Conservation (phyloP, 1,139 yeast genomes). For the Saccharomyces hybrid region DNA sequence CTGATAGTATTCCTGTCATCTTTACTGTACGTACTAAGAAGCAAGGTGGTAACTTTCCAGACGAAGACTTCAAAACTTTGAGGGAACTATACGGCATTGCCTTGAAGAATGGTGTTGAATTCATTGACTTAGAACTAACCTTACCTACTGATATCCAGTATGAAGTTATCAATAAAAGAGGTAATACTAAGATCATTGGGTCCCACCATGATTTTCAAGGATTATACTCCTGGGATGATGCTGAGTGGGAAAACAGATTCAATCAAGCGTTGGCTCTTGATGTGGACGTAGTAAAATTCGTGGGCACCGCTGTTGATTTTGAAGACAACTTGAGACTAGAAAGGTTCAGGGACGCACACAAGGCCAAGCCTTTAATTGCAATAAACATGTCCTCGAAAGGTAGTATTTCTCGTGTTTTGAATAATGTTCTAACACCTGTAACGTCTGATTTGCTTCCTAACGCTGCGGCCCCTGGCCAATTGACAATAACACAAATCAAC, state of each 20-base stretch:
- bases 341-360: slow-evolving; percentile 50
- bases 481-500: slow-evolving; percentile 57
- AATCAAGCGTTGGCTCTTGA: slow-evolving; percentile 57
- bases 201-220: slow-evolving; percentile 73
- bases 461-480: slow-evolving; percentile 74
- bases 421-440: slow-evolving; percentile 73
- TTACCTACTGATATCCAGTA: slow-evolving; percentile 34
- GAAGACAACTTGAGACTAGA: slow-evolving; percentile 69
- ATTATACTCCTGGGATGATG: slow-evolving; percentile 52
- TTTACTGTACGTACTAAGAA: slow-evolving; percentile 70
- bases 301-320: slow-evolving; percentile 61
- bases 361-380: slow-evolving; percentile 63
- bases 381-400: slow-evolving; percentile 77
- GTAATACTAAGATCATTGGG: slow-evolving; percentile 66
- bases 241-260: slow-evolving; percentile 70
- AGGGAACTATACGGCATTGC: slow-evolving; percentile 53
- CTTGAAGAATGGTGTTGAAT: slow-evolving; percentile 57
- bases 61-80: slow-evolving; percentile 42
- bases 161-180: slow-evolving; percentile 42
- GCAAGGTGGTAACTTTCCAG: slow-evolving; percentile 80
- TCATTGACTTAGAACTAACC: slow-evolving; percentile 47
- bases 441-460: slow-evolving; percentile 59
- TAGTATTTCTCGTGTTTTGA: slow-evolving; percentile 70
- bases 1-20: slow-evolving; percentile 63
- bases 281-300: slow-evolving; percentile 75